These are phyloP conservation scores for Saccharomycopsis crataegensis DNA, from an alignment of 1,139 yeast genomes.

Conservation along the genomic window DNA sequence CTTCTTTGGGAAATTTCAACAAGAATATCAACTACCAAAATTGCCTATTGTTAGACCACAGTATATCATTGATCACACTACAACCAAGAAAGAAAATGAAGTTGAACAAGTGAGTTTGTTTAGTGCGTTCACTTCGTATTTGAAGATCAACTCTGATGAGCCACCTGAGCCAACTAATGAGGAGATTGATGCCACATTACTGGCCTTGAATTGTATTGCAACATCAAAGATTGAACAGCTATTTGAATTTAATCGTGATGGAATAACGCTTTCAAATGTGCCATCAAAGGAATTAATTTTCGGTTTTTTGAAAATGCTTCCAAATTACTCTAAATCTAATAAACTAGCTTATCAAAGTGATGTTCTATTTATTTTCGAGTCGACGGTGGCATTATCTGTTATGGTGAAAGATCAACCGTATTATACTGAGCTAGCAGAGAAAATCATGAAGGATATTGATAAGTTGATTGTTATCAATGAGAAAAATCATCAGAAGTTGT, in stretches of 20 bases:
- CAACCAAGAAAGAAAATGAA: slow-evolving; percentile 47
- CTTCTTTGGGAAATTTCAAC: slow-evolving; percentile 57
- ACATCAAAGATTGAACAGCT: slow-evolving; percentile 53
- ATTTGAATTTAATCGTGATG: slow-evolving; percentile 31
- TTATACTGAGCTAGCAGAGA: neutral
- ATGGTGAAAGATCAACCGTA: neutral
- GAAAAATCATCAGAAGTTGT: slow-evolving; percentile 14
- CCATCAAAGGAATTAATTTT: slow-evolving; percentile 27
- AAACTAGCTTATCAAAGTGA: slow-evolving; percentile 48
- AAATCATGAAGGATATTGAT: slow-evolving; percentile 9
- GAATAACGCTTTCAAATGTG: slow-evolving; percentile 31
- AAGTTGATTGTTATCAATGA: slow-evolving; percentile 14
- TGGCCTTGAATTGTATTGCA: slow-evolving; percentile 74
- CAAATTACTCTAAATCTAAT: slow-evolving; percentile 28
- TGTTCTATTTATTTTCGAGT: slow-evolving; percentile 47
- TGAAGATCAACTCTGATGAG: slow-evolving; percentile 81
- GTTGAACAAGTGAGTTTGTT: slow-evolving; percentile 68
- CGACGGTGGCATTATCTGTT: slow-evolving; percentile 38
- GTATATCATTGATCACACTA: slow-evolving; percentile 36
- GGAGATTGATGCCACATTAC: slow-evolving; percentile 78
- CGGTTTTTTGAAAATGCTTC: slow-evolving; percentile 23
- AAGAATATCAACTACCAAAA: slow-evolving; percentile 37
- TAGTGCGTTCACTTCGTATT: slow-evolving; percentile 84
- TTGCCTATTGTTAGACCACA: slow-evolving; percentile 62
- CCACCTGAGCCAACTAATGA: slow-evolving; percentile 89